Evolutionary conservation across 306 rosid genomes (phyloP), one percentile per base, ranked within the genome.

Genomic region (Parietaria judaica): DNA sequence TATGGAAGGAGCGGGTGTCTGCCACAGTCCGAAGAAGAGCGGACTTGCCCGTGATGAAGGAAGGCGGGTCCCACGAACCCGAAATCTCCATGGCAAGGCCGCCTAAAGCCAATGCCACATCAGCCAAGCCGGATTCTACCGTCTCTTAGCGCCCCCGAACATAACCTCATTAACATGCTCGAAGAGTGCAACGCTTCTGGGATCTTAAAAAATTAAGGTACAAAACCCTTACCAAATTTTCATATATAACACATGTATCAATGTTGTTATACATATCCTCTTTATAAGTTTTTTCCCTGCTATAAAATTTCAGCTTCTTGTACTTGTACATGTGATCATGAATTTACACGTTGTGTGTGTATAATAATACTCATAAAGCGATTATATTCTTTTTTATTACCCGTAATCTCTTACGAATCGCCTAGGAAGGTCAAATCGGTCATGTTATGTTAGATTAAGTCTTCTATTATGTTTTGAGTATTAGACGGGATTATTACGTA

Each of bases 121-220:
- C 89, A 71, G 31, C 51, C 77, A 52, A 84, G 79, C 54, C 76
- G 94, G 80, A 92, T 92, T 67, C 74, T 92, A 63, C 98, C 99
- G 8, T 88, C 99, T 62, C 63, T 82, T 7, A 92, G 96, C 82
- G 99, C 99, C 67, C 99, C 96, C 0, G 99, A 92, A 68, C 90
- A 84, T 58, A 76, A 88, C 71, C 44, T 92, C 64, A 66, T 92
- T 34, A 88, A 88, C 60, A 85, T 92, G 38, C 96, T 92, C 48
- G 95, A 92, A 64, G 99, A 92, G 71, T 87, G 90, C 75, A 83
- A 83, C 67, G 72, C 84, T 36, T 84, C 96, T 36, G 96, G 89
- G 70, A 76, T 83, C 60, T 87, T 75, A 64, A 43, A 35, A 60
- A 73, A 66, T 65, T 61, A 66, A 45, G 83, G 77, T 73, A 69